These are phyloP conservation scores for Aspergillus sp. DNA, from an alignment of 2,329 filamentous ascomycete genomes.

Conservation along the genomic window DNA sequence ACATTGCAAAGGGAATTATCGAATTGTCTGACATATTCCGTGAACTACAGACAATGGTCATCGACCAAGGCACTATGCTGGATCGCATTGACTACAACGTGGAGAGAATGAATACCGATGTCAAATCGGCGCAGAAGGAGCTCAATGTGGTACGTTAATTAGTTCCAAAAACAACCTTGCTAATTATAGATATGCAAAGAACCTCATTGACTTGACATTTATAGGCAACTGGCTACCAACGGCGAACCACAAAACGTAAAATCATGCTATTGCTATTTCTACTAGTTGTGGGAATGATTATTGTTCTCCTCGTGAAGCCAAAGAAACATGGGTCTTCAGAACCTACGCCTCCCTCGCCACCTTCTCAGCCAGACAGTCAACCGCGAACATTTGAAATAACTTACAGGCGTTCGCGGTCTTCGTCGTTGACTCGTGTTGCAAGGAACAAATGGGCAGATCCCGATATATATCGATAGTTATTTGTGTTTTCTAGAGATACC, in stretches of 20 bases:
- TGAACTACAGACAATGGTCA: conserved; percentile 92
- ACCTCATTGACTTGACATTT: conserved; percentile 3
- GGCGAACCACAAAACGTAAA: conserved; percentile 83
- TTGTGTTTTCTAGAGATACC: conserved; percentile 20
- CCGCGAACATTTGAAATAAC: conserved; percentile 22
- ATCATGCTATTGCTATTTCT: conserved; percentile 86
- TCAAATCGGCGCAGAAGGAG: conserved; percentile 91
- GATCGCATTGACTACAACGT: conserved; percentile 98
- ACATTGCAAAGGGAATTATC: conserved; percentile 97
- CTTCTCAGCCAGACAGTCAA: conserved; percentile 25
- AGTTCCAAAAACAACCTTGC: not conserved
- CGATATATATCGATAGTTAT: conserved; percentile 34
- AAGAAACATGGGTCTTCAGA: conserved; percentile 46
- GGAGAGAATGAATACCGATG: conserved; percentile 88
- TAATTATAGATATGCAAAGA: not conserved
- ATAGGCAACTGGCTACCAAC: conserved; percentile 80
- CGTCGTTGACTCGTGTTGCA: conserved; percentile 22
- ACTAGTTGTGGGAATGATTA: conserved; percentile 82
- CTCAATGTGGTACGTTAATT: conserved; percentile 64
- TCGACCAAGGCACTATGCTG: conserved; percentile 85
- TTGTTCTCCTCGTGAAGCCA: conserved; percentile 77
- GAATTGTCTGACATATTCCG: conserved; percentile 96
- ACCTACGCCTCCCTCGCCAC: conserved; percentile 19
- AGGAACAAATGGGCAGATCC: conserved; percentile 36
- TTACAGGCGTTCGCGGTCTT: conserved; percentile 24